A percentile compares a stretch with the other conserved stretches of the same genome.
Evolutionary conservation across 352 stramenopile species (phyloP).

Genomic region (Paralagenidium karlingii): DNA sequence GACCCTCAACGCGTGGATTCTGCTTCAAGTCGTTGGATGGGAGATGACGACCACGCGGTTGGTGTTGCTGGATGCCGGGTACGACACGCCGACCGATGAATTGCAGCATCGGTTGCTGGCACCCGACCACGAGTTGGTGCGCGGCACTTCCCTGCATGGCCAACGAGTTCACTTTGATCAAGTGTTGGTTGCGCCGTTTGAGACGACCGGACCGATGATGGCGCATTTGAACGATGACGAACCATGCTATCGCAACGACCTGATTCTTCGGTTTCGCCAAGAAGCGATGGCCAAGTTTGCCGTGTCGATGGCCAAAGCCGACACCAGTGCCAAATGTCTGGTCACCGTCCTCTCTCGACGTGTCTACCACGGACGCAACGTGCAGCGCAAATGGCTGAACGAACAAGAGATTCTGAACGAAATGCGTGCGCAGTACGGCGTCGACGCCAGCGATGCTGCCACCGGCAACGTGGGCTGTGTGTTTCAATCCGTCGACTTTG

Average conservation of each 20-base stretch:
- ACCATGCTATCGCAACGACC: conserved; percentile 31
- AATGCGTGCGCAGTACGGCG: conserved; percentile 17
- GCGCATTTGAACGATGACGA: conserved; percentile 53
- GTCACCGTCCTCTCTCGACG: conserved; percentile 50
- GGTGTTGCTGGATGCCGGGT: conserved; percentile 29
- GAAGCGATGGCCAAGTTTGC: conserved; percentile 5
- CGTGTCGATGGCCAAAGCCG: background rate
- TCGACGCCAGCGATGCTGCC: too few species aligned
- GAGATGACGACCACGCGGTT: conserved; percentile 17
- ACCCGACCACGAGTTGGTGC: conserved; percentile 12
- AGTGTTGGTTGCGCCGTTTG: conserved; percentile 35
- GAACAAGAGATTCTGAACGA: conserved; percentile 31
- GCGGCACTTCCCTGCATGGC: conserved; percentile 19
- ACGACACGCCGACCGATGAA: conserved; percentile 20
- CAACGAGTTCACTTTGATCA: conserved; percentile 15
- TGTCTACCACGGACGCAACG: conserved; percentile 22
- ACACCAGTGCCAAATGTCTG: background rate
- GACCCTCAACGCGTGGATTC: conserved; percentile 24
- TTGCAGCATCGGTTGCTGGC: conserved; percentile 26
- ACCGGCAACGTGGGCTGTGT: too few species aligned
- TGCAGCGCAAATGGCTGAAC: conserved; percentile 56
- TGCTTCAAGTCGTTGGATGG: conserved; percentile 18
- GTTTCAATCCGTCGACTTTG: conserved; percentile 47
- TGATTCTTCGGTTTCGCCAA: conserved; percentile 35
- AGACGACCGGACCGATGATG: conserved; percentile 45